Base-by-base conservation (phyloP, 2,329 filamentous ascomycete genomes). In the Penicillium sp. region DNA sequence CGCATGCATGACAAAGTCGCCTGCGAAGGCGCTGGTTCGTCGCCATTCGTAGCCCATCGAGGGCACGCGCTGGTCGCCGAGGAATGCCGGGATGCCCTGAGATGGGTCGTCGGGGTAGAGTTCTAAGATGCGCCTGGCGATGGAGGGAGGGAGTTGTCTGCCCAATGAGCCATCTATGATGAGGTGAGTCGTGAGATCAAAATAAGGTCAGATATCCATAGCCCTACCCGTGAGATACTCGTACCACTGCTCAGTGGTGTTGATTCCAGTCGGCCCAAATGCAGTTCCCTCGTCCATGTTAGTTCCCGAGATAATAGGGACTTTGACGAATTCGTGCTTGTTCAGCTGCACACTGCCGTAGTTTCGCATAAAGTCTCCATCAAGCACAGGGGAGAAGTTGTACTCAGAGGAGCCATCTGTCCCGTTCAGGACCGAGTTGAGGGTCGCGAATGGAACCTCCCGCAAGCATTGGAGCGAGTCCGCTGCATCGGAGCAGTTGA, bases 381-480 rank as follows among this genome's bases (percentile, higher is more conserved):
- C 86, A 35, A 86, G 68, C 10, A 79, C 73, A 0, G 81, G 80
- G n/a, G 15, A 54, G 52, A 73, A 73, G 15, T 49, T 57, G 51
- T 73, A 76, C 71, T 73, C 80, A 20, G 73, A 66, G 11, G 64
- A 67, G 28, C 66, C 72, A 42, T 77, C 75, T 5, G 71, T 73
- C 7, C 66, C 65, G 62, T 86, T 70, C 73, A 91, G 79, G 22
- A 75, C 74, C 1, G 76, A 66, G 59, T 88, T 84, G 65, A 90
- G 85, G 1, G 76, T 81, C 5, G 83, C 78, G 70, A 88, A 90
- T 31, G 83, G 78, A 1, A 86, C 74, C 1, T 73, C 73, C 25
- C 90, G 86, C 11, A 96, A 83, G 71, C 90, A 92, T 12, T 81
- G 79, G 10, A 92, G 79, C 0, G 85, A 86, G 68, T 90, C 83